Evolutionary conservation across 2,329 filamentous ascomycete species (phyloP), one percentile per base, ranked within the genome.

Genomic region (Macroventuria anomochaeta): DNA sequence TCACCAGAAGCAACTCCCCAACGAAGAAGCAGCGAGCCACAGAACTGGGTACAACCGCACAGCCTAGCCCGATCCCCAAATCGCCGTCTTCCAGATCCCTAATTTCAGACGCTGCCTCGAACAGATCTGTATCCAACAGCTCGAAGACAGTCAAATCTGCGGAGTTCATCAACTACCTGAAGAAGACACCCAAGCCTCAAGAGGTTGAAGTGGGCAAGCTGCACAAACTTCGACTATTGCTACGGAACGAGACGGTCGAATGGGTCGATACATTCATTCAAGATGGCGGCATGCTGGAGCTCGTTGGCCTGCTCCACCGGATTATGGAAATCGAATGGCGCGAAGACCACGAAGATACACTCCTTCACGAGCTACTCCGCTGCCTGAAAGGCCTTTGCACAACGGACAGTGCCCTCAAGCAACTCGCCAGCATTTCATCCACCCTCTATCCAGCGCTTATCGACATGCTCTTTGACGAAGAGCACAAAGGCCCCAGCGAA

Each of bases 291-390:
- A 96, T 97, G 92, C 85, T 89, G 62, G 91, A 97, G 74, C 90
- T 97, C 58, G 89, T 97, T 29, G 86, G 85, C 32, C 79, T 97
- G 48, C 80, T 97, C 40, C 88, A 96, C 74, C 86, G 93, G n/a
- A 96, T 93, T 65, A 92, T 97, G 84, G 89, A 89, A 44, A 88
- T 99, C 28, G 95, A 97, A 74, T 99, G 95, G 93, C 91, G 93
- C 69, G 95, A 97, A 80, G 95, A 97, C 67, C 93, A 97, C 68
- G 95, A 97, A 76, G 95, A 97, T 70, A 88, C 88, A 8, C 82
- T 99, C 31, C 83, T 99, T 6, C 93, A 97, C 69, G 95, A 99
- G 76, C 88, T 91, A 25, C 81, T 99, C 42, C 84, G 97, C 36
- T 97, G 95, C 69, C 82, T 99, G 60, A 99, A 99, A 76, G 95